Base-by-base conservation (phyloP, 2,329 filamentous ascomycete species). In the Pseudogymnoascus destructans region DNA sequence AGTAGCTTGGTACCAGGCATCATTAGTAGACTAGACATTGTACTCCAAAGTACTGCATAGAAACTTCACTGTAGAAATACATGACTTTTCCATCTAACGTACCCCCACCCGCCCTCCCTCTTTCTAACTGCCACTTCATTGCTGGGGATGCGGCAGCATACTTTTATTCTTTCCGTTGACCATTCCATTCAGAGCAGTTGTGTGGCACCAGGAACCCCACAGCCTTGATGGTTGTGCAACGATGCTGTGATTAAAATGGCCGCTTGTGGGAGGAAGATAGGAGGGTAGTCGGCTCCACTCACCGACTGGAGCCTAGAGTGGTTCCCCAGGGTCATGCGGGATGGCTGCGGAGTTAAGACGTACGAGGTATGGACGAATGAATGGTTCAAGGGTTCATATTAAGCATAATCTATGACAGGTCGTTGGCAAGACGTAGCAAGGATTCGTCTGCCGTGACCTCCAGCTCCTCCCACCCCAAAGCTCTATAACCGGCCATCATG, bases 401-500 rank as follows among this genome's bases (percentile, higher is more conserved):
- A 52, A 52, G 46, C 25, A 52, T 52, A 52, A 52, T 52, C 46
- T 52, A 52, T 52, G 46, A 52, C 46, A 52, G n/a, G 46, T 52
- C 23, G 46, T 52, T 52, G 46, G 46, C 46, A 19, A 17, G 46
- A 52, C 25, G 46, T 30, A 52, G 17, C 4, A 52, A 17, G 46
- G 25, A 52, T 52, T 52, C 46, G n/a, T 52, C 25, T 30, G n/a
- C 46, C 25, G 10, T 11, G 15, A 5, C 15, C 25, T 52, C n/a
- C n/a, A 30, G n/a, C 46, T 30, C 46, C 46, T 52, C n/a, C 46
- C 25, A 17, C 46, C 46, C 46, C 25, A 52, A 52, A 7, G 25
- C 46, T 52, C 17, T 30, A 17, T 11, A 52, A 30, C 23, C 25
- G 11, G n/a, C 46, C 9, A 13, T 8, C 46, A 52, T 52, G 46